Base-by-base conservation (phyloP, 2,329 filamentous ascomycete species). In the Ceratocystis smalleyi region DNA sequence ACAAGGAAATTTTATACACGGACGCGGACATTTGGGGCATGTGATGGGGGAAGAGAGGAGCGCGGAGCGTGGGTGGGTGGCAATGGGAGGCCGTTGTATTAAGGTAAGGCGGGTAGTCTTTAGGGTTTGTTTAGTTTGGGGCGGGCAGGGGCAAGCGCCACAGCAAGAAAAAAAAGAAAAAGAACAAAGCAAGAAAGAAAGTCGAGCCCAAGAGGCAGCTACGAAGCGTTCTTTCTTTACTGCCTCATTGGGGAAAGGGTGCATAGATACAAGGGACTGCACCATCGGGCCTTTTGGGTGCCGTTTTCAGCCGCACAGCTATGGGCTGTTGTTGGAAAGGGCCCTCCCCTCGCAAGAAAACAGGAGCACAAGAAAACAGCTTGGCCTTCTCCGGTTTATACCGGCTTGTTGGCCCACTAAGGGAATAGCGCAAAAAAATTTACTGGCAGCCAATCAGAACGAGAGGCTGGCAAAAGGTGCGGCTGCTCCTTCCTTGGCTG, bases 401-500 rank as follows among this genome's bases (percentile, higher is more conserved):
- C 62, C 62, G 62, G 35, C 24, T 4, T 45, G 43, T 47, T 10
- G 40, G 17, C 49, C 40, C n/a, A 49, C 35, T 49, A 45, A 6
- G 19, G 51, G 62, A 17, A 35, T 64, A 64, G 62, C 62, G 62
- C n/a, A 43, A n/a, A 63, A n/a, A 63, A 63, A 32, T 51, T 15
- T 30, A 10, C 51, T 12, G 51, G 4, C 22, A 32, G 51, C 51
- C 51, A 55, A 55, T 55, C 51, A 55, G 51, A 55, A 5, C 45
- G 19, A 22, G 43, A 17, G 40, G 43, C 10, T 27, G 22, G 24
- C 30, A 61, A 45, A 30, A 45, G 47, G 60, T 45, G 60, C 60
- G 60, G 43, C 32, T 62, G 60, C 60, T 51, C 60, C 60, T 62
- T 62, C 60, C 60, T 62, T 62, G 60, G 60, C 60, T 62, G 43